Base-by-base conservation (phyloP, 2,329 filamentous ascomycete species). In the Botryosphaeria dothidea region DNA sequence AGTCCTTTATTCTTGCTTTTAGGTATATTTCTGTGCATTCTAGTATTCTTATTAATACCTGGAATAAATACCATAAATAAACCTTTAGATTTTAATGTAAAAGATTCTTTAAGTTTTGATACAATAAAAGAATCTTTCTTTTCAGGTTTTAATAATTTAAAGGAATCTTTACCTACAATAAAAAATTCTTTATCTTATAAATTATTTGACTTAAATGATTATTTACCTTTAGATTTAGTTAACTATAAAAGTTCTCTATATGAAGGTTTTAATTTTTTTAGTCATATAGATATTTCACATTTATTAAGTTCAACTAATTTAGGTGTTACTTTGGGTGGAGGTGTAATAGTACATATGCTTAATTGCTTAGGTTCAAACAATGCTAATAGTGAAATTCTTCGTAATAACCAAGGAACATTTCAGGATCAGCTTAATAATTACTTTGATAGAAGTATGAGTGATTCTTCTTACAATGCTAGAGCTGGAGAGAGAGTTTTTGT, bases 361-460 rank as follows among this genome's bases (percentile, higher is more conserved):
- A 29, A 51, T 29, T 29, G 29, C 48, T 51, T 51, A 29, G 23
- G 23, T 29, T 51, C 21, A 51, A 51, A 51, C 4, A 51, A 29
- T 51, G 29, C 23, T 29, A 29, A 51, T 17, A 51, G n/a, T 29
- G 29, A 51, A 29, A 51, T 29, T 29, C 13, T 51, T 29, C 15
- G 8, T 13, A 51, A 51, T 29, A 51, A 17, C 13, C 21, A 17
- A 51, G 6, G 29, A 51, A 51, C 23, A 51, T 51, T 34, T 51
- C 8, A 34, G 48, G 48, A 63, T 45, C 56, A 61, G 31, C 38
- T 65, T 66, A 61, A 51, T 66, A 27, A 60, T 48, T 64, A 66
- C 63, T 46, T 46, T 46, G 43, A 46, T 46, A 21, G 13, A 19
- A n/a, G 17, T 46, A 46, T 46, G 43, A 7, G 43, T 46, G 43